Percentiles rank a stretch among this genome's conserved stretches.
These are phyloP conservation scores for Rhodotorula mucilaginosa DNA, from an alignment of 1,284 basidiomycete genomes.

Conservation along the genomic window DNA sequence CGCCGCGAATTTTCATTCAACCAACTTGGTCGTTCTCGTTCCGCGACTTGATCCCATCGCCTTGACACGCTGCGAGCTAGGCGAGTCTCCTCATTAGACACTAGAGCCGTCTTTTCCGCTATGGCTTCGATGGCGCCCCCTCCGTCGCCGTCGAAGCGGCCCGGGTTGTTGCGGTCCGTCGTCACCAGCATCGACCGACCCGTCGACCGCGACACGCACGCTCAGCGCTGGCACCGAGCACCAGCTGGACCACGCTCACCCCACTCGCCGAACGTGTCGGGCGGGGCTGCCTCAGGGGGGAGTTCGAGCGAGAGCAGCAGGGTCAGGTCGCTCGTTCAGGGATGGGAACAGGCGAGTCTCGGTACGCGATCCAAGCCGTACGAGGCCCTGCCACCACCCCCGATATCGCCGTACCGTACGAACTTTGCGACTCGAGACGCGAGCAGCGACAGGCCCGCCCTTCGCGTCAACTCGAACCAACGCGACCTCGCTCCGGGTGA, in stretches of 20 bases:
- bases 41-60: too few species aligned
- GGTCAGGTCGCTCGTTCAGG: slow-evolving; percentile 30
- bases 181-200: slow-evolving; percentile 24
- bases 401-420: slow-evolving; percentile 3
- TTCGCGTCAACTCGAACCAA: background rate
- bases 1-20: too few species aligned
- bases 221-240: slow-evolving; percentile 14
- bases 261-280: background rate
- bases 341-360: slow-evolving; percentile 28
- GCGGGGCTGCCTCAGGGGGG: too few species aligned
- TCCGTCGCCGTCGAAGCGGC: background rate
- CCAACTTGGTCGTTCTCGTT: too few species aligned
- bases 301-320: background rate
- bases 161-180: slow-evolving; percentile 17
- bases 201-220: slow-evolving; percentile 16
- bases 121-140: too few species aligned
- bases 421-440: background rate
- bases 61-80: background rate
- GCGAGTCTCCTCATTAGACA: too few species aligned
- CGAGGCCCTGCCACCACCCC: background rate
- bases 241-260: background rate
- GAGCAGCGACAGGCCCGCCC: background rate
- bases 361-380: slow-evolving; percentile 17
- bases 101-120: too few species aligned
- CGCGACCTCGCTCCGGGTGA: background rate